Percentiles rank a stretch among this genome's conserved stretches.
Evolutionary conservation across 1,139 yeast genomes (phyloP).

Genomic region (Arxiozyma bovina): DNA sequence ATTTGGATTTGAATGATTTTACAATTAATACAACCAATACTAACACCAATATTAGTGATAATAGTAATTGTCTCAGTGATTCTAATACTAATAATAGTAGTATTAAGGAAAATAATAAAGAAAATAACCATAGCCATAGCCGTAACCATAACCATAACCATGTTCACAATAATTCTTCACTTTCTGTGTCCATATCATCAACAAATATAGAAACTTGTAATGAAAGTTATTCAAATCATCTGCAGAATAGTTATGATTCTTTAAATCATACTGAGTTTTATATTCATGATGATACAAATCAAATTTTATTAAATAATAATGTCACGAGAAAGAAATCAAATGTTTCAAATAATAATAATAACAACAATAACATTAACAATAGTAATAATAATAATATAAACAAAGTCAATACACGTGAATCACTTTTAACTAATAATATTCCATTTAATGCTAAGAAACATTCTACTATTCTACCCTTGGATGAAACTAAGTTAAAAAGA

Average conservation of each 20-base stretch:
- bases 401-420: constrained; percentile 13
- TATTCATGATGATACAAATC: constrained; percentile 18
- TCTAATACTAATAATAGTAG: not conserved
- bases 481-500: constrained; percentile 8
- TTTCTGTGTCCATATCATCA: not conserved
- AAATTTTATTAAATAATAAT: constrained; percentile 13
- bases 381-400: constrained; percentile 3
- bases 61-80: not conserved
- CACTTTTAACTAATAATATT: constrained; percentile 14
- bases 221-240: not conserved
- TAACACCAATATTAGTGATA: not conserved
- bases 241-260: constrained; percentile 5
- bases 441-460: constrained; percentile 29
- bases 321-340: constrained; percentile 12
- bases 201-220: constrained; percentile 1
- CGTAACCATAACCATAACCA: not conserved
- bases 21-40: not conserved
- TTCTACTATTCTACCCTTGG: constrained; percentile 26
- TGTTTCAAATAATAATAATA: constrained; percentile 5
- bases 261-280: constrained; percentile 23
- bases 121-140: not conserved
- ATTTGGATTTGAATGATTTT: not conserved
- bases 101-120: not conserved
- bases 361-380: not conserved
- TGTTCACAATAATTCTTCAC: not conserved